These are phyloP conservation scores for Remersonia thermophila DNA, from an alignment of 2,329 filamentous ascomycete genomes.

Conservation along the genomic window DNA sequence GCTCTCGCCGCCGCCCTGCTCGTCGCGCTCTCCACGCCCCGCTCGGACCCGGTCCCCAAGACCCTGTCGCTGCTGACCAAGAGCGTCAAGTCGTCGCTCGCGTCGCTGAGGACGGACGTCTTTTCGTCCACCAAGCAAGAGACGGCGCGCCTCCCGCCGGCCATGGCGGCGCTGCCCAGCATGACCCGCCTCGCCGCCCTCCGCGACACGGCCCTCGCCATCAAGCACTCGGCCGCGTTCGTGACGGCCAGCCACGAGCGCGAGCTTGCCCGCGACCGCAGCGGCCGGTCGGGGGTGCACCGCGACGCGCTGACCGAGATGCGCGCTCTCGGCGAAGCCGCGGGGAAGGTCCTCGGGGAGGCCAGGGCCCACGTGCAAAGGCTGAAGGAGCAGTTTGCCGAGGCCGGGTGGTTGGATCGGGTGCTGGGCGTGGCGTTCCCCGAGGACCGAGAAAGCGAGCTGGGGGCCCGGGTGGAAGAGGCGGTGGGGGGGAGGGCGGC, in stretches of 20 bases:
- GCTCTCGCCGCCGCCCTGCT: constrained; percentile 25
- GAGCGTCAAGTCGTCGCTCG: constrained; percentile 12
- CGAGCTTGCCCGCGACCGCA: constrained; percentile 22
- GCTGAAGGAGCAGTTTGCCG: constrained; percentile 21
- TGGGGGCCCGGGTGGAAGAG: constrained; percentile 14
- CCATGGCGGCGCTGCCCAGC: constrained; percentile 21
- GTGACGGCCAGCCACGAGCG: constrained; percentile 21
- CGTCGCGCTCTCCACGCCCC: constrained; percentile 14
- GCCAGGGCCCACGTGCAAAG: constrained; percentile 23
- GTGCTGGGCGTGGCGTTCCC: constrained; percentile 24
- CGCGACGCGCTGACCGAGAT: constrained; percentile 24
- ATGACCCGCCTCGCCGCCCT: constrained; percentile 26
- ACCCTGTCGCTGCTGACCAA: constrained; percentile 5
- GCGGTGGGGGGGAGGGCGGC: constrained; percentile 18
- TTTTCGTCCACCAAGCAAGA: neutral
- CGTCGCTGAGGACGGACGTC: constrained; percentile 9
- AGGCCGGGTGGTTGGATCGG: constrained; percentile 27
- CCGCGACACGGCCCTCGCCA: constrained; percentile 25
- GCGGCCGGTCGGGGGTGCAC: constrained; percentile 21
- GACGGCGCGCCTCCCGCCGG: constrained; percentile 1
- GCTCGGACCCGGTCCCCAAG: constrained; percentile 10
- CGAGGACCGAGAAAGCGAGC: constrained; percentile 10
- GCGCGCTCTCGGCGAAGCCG: constrained; percentile 20
- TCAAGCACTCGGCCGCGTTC: constrained; percentile 22
- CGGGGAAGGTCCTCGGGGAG: constrained; percentile 16